Percentiles rank a stretch among this genome's conserved stretches.
These are phyloP conservation scores for Neospermospora avenae DNA, from an alignment of 2,329 filamentous ascomycete genomes.

Conservation along the genomic window DNA sequence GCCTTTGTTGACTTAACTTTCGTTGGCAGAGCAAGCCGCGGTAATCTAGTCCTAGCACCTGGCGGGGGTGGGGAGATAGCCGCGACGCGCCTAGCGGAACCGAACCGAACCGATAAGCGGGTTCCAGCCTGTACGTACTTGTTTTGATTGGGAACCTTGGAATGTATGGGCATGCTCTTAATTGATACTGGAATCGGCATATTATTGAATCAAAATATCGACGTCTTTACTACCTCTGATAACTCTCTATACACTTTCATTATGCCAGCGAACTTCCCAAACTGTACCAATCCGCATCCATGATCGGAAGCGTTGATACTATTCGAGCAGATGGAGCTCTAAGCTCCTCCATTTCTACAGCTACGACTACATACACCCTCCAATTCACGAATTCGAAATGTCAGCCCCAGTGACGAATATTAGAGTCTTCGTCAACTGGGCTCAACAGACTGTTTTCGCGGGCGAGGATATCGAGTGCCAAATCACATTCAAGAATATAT, in stretches of 20 bases:
- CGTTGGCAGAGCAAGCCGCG: conserved; percentile 2
- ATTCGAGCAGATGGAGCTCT: conserved; percentile 32
- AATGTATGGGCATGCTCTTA: too few relatives aligned
- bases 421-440: conserved; percentile 93
- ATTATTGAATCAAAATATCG: too few relatives aligned
- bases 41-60: neutral
- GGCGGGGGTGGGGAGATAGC: neutral
- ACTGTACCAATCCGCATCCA: conserved; percentile 29
- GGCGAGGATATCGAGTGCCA: conserved; percentile 94
- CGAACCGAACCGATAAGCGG: too few relatives aligned
- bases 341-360: neutral
- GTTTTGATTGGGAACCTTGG: too few relatives aligned
- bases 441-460: conserved; percentile 90
- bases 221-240: neutral
- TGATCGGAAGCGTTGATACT: conserved; percentile 32
- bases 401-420: conserved; percentile 65
- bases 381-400: conserved; percentile 28
- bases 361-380: neutral
- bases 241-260: conserved; percentile 9
- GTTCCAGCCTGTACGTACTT: too few relatives aligned
- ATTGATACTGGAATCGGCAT: too few relatives aligned
- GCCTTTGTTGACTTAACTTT: conserved; percentile 6
- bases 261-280: conserved; percentile 25
- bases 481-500: conserved; percentile 91
- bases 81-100: neutral